A percentile compares a stretch with the other conserved stretches of the same genome.
These are phyloP conservation scores for Eucalyptus marginata DNA, from an alignment of 345 rosid genomes.

Conservation along the genomic window DNA sequence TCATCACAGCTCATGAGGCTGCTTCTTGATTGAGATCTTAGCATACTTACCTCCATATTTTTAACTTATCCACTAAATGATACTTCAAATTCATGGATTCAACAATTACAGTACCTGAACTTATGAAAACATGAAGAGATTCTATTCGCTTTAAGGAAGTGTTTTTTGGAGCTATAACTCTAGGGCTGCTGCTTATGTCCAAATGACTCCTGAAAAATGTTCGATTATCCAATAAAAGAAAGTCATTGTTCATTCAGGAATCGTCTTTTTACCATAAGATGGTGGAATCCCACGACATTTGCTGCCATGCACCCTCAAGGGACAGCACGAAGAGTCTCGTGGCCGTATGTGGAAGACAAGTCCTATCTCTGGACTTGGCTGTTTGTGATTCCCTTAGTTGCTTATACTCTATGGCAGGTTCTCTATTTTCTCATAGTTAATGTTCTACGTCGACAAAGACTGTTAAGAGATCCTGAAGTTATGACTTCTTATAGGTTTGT, in stretches of 20 bases:
- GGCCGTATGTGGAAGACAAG: conserved; percentile 89
- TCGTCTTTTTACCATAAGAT: conserved; percentile 91
- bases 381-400: conserved; percentile 77
- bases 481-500: conserved; percentile 93
- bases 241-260: conserved; percentile 32
- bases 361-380: conserved; percentile 75
- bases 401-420: conserved; percentile 82
- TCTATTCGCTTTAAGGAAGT: neutral
- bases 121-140: neutral
- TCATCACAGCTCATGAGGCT: neutral
- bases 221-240: neutral
- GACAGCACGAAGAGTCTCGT: conserved; percentile 42
- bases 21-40: neutral
- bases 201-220: neutral
- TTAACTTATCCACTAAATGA: neutral
- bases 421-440: conserved; percentile 87
- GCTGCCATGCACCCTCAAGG: conserved; percentile 91
- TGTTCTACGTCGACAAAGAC: conserved; percentile 84
- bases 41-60: neutral
- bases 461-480: conserved; percentile 94
- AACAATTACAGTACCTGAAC: neutral
- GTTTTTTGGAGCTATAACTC: neutral
- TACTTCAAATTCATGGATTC: neutral
- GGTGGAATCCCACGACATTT: conserved; percentile 95
- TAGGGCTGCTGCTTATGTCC: neutral